Base-by-base conservation (phyloP, 148 eudicot species). In the Heliamphora exappendiculata region DNA sequence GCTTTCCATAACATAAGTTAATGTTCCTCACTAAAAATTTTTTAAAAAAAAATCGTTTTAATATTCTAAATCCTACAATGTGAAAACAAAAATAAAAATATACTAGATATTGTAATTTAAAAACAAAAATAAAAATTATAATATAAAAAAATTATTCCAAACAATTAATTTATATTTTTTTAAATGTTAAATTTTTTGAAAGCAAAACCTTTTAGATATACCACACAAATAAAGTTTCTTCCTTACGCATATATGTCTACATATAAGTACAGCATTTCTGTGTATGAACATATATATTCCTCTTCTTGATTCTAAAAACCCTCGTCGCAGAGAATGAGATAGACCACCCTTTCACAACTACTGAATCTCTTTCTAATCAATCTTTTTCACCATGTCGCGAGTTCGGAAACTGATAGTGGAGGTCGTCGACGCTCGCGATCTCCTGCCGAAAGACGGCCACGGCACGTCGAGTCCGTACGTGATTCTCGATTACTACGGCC, bases 391-490 rank as follows among this genome's bases (percentile, higher is more conserved):
- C 34, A 92, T 91, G 94, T 87, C 84, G 3, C 67, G 72, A 7
- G 72, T 71, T 0, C 80, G 76, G 3, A 94, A 94, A 63, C 86
- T 94, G 10, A 70, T 92, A 41, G 97, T 94, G 28, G 97, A 92
- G 59, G 91, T 94, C 7, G 78, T 92, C 22, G 98, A 94, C 22
- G 98, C 98, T 9, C 84, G 84, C 0, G 82, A 87, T 57, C 90
- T 94, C 13, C 67, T 72, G 5, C 98, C 98, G 0, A 94, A 87
- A 80, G 98, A 94, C 78, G 98, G 98, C 14, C 96, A 90, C 20
- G 98, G 98, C 0, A 83, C 90, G 2, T 89, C 91, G 7, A 94
- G 98, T 42, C 97, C 98, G 0, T 94, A 94, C 73, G 97, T 81
- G 3, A 75, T 92, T 7, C 77, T 92, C 6, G 93, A 92, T 70